These are phyloP conservation scores for Entelexis paramagnoliae DNA, from an alignment of 1,139 yeast species.

Conservation along the genomic window DNA sequence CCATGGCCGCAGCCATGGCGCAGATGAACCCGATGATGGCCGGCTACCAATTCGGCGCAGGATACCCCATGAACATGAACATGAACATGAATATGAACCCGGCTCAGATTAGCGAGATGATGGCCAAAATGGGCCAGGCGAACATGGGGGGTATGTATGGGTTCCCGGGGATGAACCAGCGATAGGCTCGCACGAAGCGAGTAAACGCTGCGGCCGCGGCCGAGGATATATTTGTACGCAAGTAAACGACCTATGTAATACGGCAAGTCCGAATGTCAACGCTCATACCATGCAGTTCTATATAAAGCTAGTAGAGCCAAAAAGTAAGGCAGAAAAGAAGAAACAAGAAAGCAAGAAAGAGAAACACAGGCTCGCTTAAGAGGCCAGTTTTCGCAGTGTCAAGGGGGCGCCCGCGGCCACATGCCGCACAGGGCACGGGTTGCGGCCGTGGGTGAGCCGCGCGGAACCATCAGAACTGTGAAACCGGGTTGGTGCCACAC, in stretches of 20 bases:
- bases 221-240: no score
- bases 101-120: slow-evolving; percentile 13
- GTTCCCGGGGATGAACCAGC: background rate
- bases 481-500: background rate
- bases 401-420: background rate
- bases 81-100: slow-evolving; percentile 13
- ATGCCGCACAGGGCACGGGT: slow-evolving; percentile 1
- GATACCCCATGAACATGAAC: slow-evolving; percentile 9
- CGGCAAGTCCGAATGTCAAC: no score
- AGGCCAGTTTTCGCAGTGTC: no score
- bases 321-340: no score
- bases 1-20: slow-evolving; percentile 12
- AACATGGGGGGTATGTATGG: slow-evolving; percentile 7
- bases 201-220: no score
- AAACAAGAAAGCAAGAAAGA: no score
- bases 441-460: background rate
- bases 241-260: background rate
- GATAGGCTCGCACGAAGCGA: no score
- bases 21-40: slow-evolving; percentile 11
- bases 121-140: slow-evolving; percentile 6
- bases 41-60: slow-evolving; percentile 5
- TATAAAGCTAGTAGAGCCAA: no score
- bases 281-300: no score
- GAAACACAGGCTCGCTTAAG: no score
- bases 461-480: background rate